Evolutionary conservation across 768 basidiomycete genomes (phyloP), one percentile per base, ranked within the genome.

Genomic region (Leccinum barrowsii): DNA sequence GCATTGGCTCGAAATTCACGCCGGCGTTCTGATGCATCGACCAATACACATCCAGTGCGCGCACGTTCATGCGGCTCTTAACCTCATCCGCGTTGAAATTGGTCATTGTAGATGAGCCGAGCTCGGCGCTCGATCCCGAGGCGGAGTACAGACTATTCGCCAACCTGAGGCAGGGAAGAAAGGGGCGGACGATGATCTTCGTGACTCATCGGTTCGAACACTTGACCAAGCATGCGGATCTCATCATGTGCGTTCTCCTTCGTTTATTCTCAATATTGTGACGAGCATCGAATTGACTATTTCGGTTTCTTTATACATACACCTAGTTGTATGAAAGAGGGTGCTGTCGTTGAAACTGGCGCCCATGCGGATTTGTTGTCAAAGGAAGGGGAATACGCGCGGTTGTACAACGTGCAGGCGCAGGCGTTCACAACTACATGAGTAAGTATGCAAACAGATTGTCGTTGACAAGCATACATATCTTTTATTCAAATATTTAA

Each of bases 121-220:
- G 67, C 46, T 74, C 76, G 1, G 74, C 75, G 3, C 67, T 77
- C 30, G 77, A 77, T 55, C 74, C 76, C 0, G 64, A 70, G 46
- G 71, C 68, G 0, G 76, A 77, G 58, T 71, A 63, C 50, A 66
- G 64, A 46, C 61, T 76, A 0, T 76, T 75, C 48, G 51, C 66
- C 4, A 64, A 64, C n/a, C 63, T 76, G 1, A 64, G 66, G 7
- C 55, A 54, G 19, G 56, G 65, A 28, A 65, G 74, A 44, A 60
- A 70, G 13, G 75, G 71, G 0, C 69, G 73, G 46, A 78, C 76
- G 4, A 73, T 76, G 73, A 65, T 78, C 24, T 76, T 78, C 34
- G 73, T 77, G 6, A 77, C 76, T 0, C 77, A 78, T 59, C 70
- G 77, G 5, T 76, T 74, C 40, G 76, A 71, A 11, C 73, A 76